phyloP scores from a whole-genome alignment of 2,329 filamentous ascomycete species.

The Penicillium sp. region DNA sequence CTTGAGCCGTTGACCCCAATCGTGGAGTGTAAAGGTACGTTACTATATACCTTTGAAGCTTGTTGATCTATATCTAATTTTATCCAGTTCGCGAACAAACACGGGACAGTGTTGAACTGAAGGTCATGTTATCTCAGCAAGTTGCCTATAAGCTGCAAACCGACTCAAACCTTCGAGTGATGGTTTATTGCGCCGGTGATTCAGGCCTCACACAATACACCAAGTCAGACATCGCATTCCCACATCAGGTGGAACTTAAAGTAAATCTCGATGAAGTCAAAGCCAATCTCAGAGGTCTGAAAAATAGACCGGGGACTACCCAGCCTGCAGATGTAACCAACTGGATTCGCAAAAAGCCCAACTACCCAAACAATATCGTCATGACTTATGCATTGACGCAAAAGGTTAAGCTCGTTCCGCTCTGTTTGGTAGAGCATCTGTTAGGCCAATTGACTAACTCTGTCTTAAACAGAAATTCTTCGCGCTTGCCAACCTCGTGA shows the following conservation, averaged over 20 bases:
- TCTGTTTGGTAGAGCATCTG: neutral
- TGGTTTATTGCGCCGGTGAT: constrained; percentile 74
- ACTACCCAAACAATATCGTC: constrained; percentile 66
- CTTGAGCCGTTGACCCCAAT: constrained; percentile 56
- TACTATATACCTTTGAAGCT: neutral
- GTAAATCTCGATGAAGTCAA: constrained; percentile 82
- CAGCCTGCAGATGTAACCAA: constrained; percentile 84
- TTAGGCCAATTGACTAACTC: neutral
- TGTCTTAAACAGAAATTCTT: constrained; percentile 55
- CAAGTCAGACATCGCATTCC: constrained; percentile 68
- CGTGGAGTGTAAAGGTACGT: constrained; percentile 63
- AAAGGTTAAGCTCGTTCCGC: constrained; percentile 53
- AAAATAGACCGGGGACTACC: constrained; percentile 92
- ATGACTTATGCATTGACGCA: constrained; percentile 87
- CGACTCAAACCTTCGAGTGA: constrained; percentile 59
- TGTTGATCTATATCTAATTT: constrained; percentile 15
- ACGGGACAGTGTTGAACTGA: constrained; percentile 50
- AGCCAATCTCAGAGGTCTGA: constrained; percentile 85
- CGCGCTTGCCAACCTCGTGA: constrained; percentile 66
- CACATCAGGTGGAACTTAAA: constrained; percentile 83
- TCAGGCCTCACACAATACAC: constrained; percentile 49
- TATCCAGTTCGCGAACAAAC: constrained; percentile 50
- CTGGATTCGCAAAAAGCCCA: constrained; percentile 57
- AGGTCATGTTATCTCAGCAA: constrained; percentile 50
- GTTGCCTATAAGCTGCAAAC: constrained; percentile 48